Evolutionary conservation across 768 basidiomycete species (phyloP), one percentile per base, ranked within the genome.

Genomic region (Peribolospora kevripleyi): DNA sequence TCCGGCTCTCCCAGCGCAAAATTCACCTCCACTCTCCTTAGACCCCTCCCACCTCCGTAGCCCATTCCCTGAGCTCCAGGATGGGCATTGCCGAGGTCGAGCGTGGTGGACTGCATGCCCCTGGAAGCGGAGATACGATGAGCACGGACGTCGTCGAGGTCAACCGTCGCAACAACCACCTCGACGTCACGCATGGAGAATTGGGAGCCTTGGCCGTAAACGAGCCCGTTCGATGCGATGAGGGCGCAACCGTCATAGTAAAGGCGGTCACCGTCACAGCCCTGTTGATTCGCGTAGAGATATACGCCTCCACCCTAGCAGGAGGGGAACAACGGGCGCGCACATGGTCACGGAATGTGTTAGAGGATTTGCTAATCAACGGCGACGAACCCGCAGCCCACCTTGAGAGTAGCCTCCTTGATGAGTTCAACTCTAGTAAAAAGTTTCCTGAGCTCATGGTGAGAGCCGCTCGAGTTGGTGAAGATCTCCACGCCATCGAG

Each of bases 401-500:
- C 91, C 77, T 97, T 98, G 57, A 81, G 70, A 1, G 91, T 98
- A 1, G 93, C 93, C 65, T 95, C 93, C 63, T 84, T 88, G 69
- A 98, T 95, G 8, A 98, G 72, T 58, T 98, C 88, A 2, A 97
- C 76, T 6, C 93, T 78, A 6, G 77, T 78, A 64, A 86, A 77
- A 37, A 98, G 74, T 68, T 98, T 98, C n/a, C 93, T 80, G 37
- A 98, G 78, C 65, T 97, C 93, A 63, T 98, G 93, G 65, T 98
- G 93, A 67, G 86, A 91, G 4, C 88, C 93, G 59, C 85, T 90
- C 1, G 93, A 97, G 69, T 98, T 98, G 7, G 91, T 95, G 65
- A 97, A 95, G 51, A 98, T 93, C 68, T 98, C 93, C 6, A 95
- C 91, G 5, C 93, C 93, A 63, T 98, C 91, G 7, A 98, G 76